A percentile compares a stretch with the other conserved stretches of the same genome.
Evolutionary conservation across 179 eudicot genomes (phyloP).

Genomic region (Gypsophila paniculata): DNA sequence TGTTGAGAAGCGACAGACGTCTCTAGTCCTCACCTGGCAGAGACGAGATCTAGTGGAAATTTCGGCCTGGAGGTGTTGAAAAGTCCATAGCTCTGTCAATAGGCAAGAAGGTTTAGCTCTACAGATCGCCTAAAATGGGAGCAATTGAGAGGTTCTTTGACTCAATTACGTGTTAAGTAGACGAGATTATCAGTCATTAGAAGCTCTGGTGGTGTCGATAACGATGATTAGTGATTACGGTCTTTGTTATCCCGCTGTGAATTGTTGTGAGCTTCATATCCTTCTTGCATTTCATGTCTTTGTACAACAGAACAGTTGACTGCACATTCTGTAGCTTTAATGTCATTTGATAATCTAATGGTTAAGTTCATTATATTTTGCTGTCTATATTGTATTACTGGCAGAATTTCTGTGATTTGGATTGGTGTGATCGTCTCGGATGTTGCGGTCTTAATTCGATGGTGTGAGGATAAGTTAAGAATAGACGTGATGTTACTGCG

Average conservation of each 20-base stretch:
- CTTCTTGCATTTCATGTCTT: constrained; percentile 13
- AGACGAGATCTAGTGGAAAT: constrained; percentile 73
- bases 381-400: constrained; percentile 20
- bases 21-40: constrained; percentile 85
- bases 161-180: too few species aligned
- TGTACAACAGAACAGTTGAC: constrained; percentile 32
- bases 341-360: constrained; percentile 25
- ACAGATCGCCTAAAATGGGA: too few species aligned
- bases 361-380: constrained; percentile 16
- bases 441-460: too few species aligned
- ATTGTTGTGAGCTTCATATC: constrained; percentile 25
- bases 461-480: too few species aligned
- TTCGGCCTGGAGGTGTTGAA: constrained; percentile 87
- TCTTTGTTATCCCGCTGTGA: constrained; percentile 14
- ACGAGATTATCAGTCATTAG: too few species aligned
- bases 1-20: constrained; percentile 75
- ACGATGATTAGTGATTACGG: too few species aligned
- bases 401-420: neutral
- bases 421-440: too few species aligned
- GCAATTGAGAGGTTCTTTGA: too few species aligned
- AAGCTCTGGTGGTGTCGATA: too few species aligned
- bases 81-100: constrained; percentile 9
- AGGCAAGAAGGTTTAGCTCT: constrained; percentile 28
- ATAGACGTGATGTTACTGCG: too few species aligned
- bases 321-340: constrained; percentile 22